A percentile compares a stretch with the other conserved stretches of the same genome.
Conservation (phyloP, 495 filamentous ascomycete species). For the Lasiosphaeria miniovina region DNA sequence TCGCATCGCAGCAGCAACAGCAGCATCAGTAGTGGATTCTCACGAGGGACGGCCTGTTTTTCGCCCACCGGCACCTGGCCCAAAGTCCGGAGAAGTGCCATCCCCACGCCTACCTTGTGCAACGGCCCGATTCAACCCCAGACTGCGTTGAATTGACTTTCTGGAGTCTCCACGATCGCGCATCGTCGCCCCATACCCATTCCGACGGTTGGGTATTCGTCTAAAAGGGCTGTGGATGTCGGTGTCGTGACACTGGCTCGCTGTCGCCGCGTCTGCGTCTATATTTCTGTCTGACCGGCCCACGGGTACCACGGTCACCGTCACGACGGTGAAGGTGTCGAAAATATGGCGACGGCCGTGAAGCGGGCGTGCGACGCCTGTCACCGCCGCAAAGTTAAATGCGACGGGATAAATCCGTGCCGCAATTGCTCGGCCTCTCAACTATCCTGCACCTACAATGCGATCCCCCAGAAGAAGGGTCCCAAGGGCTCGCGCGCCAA, state of each 20-base stretch:
- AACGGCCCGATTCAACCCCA: constrained; percentile 36
- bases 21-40: background rate
- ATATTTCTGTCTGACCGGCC: constrained; percentile 10
- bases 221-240: constrained; percentile 27
- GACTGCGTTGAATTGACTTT: constrained; percentile 26
- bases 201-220: constrained; percentile 19
- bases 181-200: constrained; percentile 18
- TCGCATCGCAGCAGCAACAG: background rate
- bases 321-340: constrained; percentile 5
- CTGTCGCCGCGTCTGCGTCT: constrained; percentile 20
- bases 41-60: constrained; percentile 3
- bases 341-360: constrained; percentile 51
- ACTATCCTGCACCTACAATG: constrained; percentile 73
- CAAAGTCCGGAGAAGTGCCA: background rate
- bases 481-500: constrained; percentile 80
- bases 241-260: constrained; percentile 20
- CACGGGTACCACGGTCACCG: constrained; percentile 12
- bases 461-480: constrained; percentile 83
- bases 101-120: constrained; percentile 18
- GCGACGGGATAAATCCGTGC: constrained; percentile 68
- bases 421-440: constrained; percentile 66
- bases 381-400: constrained; percentile 81
- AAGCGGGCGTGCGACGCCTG: constrained; percentile 79
- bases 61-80: background rate
- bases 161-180: constrained; percentile 34